Evolutionary conservation across 78 protist genomes (phyloP), one percentile per base, ranked within the genome.

Genomic region (Dictyostelium firmibasis): DNA sequence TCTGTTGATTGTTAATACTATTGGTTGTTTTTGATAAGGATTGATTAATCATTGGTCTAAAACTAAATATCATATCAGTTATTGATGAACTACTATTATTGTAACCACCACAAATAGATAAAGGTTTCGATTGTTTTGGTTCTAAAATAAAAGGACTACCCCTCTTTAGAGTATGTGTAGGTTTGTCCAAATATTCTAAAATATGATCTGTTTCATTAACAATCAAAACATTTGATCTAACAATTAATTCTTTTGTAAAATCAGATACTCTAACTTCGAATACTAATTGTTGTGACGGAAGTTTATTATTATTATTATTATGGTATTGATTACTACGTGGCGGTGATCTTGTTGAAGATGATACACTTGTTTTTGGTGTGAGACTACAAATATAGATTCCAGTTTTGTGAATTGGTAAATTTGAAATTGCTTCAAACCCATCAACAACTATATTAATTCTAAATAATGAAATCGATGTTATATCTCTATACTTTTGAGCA

Each of bases 401-500:
- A 78, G 57, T 57, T 47, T 36, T 60, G 25, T 89, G 82, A 33
- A 89, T 69, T 38, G 94, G 94, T 27, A 89, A 67, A 89, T 78
- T 72, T 2, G 35, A 41, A 29, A 89, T 81, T 16, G 84, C 33
- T 69, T 43, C 43, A 41, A 38, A 89, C 0, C 86, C 87, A 35
- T 29, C 69, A 5, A 89, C 41, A 7, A 25, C 35, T 25, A 89
- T 64, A 33, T 81, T 78, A 62, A 89, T 36, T 38, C 83, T 36
- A 33, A 64, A 89, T 25, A 23, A 18, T 31, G 94, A 81, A 3
- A 89, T 57, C n/a, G 94, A 81, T 13, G 87, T 89, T 41, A 79
- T 84, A 70, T 89, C 94, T 81, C 94, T 79, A 16, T 27, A 50
- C 44, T 89, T 89, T 72, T 82, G 70, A 8, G 79, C 44, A 72